These are phyloP conservation scores for Penicillium arizonense DNA, from an alignment of 495 filamentous ascomycete genomes.

Conservation along the genomic window DNA sequence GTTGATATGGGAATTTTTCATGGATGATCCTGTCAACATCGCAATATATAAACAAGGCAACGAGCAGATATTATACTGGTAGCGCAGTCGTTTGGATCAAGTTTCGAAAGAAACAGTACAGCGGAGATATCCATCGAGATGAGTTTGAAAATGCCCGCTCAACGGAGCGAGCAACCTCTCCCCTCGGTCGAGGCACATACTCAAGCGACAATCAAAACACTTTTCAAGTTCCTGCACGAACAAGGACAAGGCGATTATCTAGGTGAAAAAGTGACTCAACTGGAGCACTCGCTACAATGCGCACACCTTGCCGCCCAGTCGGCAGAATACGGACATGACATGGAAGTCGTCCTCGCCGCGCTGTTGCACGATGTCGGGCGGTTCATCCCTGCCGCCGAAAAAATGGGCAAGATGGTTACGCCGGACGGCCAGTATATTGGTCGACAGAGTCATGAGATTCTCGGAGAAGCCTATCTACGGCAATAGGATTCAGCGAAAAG, in stretches of 20 bases:
- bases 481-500: conserved; percentile 38
- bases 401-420: conserved; percentile 22
- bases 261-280: conserved; percentile 40
- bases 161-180: neutral
- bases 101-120: too few species aligned
- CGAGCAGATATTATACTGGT: too few species aligned
- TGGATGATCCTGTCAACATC: too few species aligned
- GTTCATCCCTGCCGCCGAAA: conserved; percentile 33
- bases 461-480: conserved; percentile 38
- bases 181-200: conserved; percentile 10
- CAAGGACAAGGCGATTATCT: conserved; percentile 30
- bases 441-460: conserved; percentile 34
- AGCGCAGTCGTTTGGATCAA: too few species aligned
- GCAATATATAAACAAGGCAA: too few species aligned
- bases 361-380: conserved; percentile 44
- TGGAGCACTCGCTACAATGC: conserved; percentile 45
- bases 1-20: too few species aligned
- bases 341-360: conserved; percentile 36
- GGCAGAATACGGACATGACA: conserved; percentile 19
- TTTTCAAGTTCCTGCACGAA: conserved; percentile 23
- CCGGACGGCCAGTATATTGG: conserved; percentile 31
- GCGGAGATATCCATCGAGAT: neutral
- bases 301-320: conserved; percentile 32
- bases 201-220: conserved; percentile 15
- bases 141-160: conserved; percentile 9